Base-by-base conservation (phyloP, 768 basidiomycete species). In the Boletus coccyginus region DNA sequence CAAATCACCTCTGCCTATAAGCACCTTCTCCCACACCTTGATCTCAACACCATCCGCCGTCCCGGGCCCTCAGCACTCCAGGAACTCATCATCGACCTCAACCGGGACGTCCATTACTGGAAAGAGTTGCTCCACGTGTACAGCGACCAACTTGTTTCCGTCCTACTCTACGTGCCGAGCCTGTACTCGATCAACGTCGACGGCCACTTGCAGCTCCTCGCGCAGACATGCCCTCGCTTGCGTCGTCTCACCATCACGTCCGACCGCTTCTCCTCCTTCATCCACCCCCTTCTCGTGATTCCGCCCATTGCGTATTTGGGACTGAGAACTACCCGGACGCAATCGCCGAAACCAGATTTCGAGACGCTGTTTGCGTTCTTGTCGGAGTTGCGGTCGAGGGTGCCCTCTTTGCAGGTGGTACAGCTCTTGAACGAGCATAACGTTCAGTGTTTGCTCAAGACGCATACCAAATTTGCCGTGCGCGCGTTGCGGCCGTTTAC, bases 321-420 rank as follows among this genome's bases (percentile, higher is more conserved):
- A 9, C 19, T 71, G 9, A 41, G 61, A 40, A 13, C 24, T 17
- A 41, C 31, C 7, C 47, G 33, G 10, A 0, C 19, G 7, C 67
- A 62, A 29, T 39, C 24, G 5, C 45, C 32, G 3, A 62, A 19
- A 40, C 0, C 3, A 0, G 58, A 55, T 5, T 64, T 62, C 40
- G 14, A 33, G 38, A 12, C 1, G 14, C 41, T 67, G 1, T 63
- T 71, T 24, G 24, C 33, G 11, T 39, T 57, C 36, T 50, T 71
- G 21, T 46, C 24, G 6, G 39, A 46, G 14, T 36, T 70, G 33
- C 38, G 24, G 21, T 49, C 53, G 19, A 58, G 14, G 17, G 38
- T 50, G 0, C 63, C 67, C 6, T 61, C 67, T n/a, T 40, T 70
- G 46, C 58, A 39, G 13, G 62, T 63, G 2, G 55, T 70, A 6